A percentile compares a stretch with the other conserved stretches of the same genome.
Evolutionary conservation across 371 early-diverging fungal genomes (phyloP).

Genomic region (Massospora cicadina): DNA sequence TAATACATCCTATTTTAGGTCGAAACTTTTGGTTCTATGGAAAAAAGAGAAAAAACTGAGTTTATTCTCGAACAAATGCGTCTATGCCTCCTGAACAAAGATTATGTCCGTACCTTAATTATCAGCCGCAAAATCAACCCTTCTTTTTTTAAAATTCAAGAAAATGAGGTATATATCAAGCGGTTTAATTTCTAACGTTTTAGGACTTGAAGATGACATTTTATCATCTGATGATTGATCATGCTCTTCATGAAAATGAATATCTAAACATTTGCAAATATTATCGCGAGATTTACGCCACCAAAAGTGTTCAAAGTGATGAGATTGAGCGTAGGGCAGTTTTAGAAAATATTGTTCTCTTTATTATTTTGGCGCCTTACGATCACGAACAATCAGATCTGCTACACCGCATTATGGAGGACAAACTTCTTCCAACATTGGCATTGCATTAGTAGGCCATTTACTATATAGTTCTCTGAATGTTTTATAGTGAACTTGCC

Average conservation of each 20-base stretch:
- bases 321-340: slow-evolving; percentile 60
- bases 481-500: slow-evolving; percentile 21
- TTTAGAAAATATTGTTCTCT: slow-evolving; percentile 63
- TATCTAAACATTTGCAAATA: slow-evolving; percentile 81
- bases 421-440: slow-evolving; percentile 37
- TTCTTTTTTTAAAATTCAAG: slow-evolving; percentile 73
- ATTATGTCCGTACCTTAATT: slow-evolving; percentile 80
- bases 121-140: slow-evolving; percentile 86
- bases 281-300: slow-evolving; percentile 76
- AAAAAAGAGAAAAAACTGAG: slow-evolving; percentile 91
- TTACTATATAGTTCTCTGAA: neutral
- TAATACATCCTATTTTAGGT: slow-evolving; percentile 30
- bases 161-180: slow-evolving; percentile 37
- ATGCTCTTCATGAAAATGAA: slow-evolving; percentile 76
- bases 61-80: slow-evolving; percentile 97
- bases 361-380: slow-evolving; percentile 73
- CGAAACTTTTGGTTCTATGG: slow-evolving; percentile 97
- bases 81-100: slow-evolving; percentile 75
- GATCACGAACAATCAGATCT: slow-evolving; percentile 92
- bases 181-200: neutral
- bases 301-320: slow-evolving; percentile 58
- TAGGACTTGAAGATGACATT: slow-evolving; percentile 87
- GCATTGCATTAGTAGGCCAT: slow-evolving; percentile 17
- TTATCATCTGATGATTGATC: slow-evolving; percentile 88
- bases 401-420: slow-evolving; percentile 61